Conservation (phyloP, 148 eudicot species). For the Suaeda aralocaspica region DNA sequence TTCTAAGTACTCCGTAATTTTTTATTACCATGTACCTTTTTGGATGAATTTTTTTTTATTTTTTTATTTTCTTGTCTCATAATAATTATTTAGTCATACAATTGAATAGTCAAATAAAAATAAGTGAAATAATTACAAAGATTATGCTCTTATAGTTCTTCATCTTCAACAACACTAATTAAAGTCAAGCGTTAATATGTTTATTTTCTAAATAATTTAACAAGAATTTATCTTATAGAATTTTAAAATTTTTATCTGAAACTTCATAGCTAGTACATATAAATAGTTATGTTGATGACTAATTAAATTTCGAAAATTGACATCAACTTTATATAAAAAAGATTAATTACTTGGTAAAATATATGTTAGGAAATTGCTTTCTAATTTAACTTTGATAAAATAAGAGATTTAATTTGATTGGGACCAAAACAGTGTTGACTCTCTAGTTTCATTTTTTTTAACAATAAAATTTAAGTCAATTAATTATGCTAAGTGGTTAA, state of each 20-base stretch:
- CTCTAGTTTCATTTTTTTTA: not conserved
- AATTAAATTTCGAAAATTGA: too few species aligned
- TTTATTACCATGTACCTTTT: too few species aligned
- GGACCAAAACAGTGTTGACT: not conserved
- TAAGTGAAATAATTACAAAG: too few species aligned
- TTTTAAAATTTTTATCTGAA: too few species aligned
- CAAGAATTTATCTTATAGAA: not conserved
- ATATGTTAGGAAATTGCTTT: not conserved
- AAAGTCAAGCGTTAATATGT: slow-evolving; percentile 12
- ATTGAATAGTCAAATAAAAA: too few species aligned
- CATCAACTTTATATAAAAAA: not conserved
- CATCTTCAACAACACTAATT: not conserved
- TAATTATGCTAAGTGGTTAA: not conserved
- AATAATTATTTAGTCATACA: too few species aligned
- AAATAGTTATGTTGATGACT: too few species aligned
- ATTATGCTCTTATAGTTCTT: not conserved
- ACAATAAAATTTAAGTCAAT: not conserved
- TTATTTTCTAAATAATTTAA: not conserved
- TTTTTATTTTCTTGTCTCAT: not conserved
- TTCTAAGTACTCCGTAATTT: too few species aligned
- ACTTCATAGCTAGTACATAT: too few species aligned
- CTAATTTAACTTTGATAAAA: not conserved
- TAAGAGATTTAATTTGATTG: not conserved
- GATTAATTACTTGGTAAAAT: not conserved
- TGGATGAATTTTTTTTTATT: too few species aligned